These are phyloP conservation scores for Linanthus parryae DNA, from an alignment of 148 eudicot genomes.

Conservation along the genomic window DNA sequence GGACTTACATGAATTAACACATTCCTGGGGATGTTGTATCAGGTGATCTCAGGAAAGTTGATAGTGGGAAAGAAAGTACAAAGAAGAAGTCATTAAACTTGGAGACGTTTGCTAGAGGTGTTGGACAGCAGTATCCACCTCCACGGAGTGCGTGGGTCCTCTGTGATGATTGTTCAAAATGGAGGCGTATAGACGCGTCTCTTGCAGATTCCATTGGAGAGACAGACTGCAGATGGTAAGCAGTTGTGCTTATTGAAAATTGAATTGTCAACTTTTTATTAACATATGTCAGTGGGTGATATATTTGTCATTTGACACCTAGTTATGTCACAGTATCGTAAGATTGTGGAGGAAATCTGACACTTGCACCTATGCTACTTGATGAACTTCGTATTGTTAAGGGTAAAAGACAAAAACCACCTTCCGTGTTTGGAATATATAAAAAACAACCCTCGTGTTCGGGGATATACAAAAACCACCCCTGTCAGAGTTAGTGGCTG, in stretches of 20 bases:
- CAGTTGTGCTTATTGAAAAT: constrained; percentile 8
- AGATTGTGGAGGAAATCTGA: too few relatives aligned
- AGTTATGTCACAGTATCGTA: too few relatives aligned
- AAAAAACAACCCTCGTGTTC: too few relatives aligned
- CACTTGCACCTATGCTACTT: too few relatives aligned
- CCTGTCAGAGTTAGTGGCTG: too few relatives aligned
- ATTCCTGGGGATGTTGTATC: constrained; percentile 28
- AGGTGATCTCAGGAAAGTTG: constrained; percentile 24
- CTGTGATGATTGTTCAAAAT: constrained; percentile 87
- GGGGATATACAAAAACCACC: too few relatives aligned
- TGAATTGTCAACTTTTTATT: not conserved
- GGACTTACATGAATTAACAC: constrained; percentile 4
- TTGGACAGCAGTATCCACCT: constrained; percentile 21
- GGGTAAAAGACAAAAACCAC: too few relatives aligned
- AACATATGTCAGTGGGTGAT: too few relatives aligned
- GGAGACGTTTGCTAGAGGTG: constrained; percentile 21
- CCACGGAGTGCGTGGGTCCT: constrained; percentile 84
- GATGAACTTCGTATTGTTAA: too few relatives aligned
- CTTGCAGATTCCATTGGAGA: constrained; percentile 87
- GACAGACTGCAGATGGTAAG: constrained; percentile 73
- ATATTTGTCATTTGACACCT: too few relatives aligned
- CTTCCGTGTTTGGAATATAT: too few relatives aligned
- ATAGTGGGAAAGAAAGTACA: constrained; percentile 18
- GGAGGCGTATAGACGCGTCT: constrained; percentile 85
- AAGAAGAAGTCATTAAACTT: constrained; percentile 18